Evolutionary conservation across 1,284 basidiomycete species (phyloP).

Genomic region (Sphagnurus paluster): DNA sequence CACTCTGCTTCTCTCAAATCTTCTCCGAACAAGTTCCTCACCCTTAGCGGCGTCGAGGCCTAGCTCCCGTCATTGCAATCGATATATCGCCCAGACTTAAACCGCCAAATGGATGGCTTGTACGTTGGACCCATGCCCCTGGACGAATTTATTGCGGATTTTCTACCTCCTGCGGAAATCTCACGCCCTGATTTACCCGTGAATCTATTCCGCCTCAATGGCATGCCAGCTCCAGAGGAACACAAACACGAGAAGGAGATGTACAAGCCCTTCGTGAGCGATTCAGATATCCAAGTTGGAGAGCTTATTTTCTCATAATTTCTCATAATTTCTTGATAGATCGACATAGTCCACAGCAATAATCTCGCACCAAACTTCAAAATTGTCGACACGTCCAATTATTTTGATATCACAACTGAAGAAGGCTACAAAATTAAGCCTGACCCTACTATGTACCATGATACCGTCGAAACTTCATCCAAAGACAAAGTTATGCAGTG

Average conservation of each 20-base stretch:
- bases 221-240: conserved; percentile 1
- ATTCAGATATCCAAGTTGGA: background rate
- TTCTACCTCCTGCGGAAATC: background rate
- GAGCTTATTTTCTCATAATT: background rate
- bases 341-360: conserved; percentile 1
- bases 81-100: background rate
- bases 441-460: conserved; percentile 8
- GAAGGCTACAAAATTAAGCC: conserved; percentile 5
- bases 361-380: conserved; percentile 3
- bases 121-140: conserved; percentile 6
- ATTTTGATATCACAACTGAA: background rate
- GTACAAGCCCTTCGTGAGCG: conserved; percentile 9
- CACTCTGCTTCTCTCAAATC: background rate
- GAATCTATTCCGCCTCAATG: conserved; percentile 1
- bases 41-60: background rate
- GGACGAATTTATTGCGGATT: conserved; percentile 1
- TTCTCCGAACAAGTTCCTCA: background rate
- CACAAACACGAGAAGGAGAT: background rate
- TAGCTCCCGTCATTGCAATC: background rate
- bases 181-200: background rate
- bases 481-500: conserved; percentile 9
- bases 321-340: background rate
- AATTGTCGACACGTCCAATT: conserved; percentile 1
- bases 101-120: background rate
- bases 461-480: conserved; percentile 1